These are phyloP conservation scores for Bretschneidera sinensis DNA, from an alignment of 345 rosid species.

Conservation along the genomic window DNA sequence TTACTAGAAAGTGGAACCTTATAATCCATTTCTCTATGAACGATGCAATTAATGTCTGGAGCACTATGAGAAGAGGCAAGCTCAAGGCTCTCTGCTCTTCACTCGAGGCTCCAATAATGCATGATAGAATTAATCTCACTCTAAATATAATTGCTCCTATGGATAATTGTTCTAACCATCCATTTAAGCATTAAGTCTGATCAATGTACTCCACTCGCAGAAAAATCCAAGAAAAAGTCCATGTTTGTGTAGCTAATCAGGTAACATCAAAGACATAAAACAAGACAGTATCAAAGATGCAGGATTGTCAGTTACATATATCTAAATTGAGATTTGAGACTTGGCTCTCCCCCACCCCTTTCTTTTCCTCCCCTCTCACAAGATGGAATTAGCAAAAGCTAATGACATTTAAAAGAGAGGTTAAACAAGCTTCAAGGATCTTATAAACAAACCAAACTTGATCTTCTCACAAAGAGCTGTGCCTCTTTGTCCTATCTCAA, in stretches of 20 bases:
- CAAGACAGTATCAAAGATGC: background rate
- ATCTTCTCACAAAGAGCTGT: background rate
- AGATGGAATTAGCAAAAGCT: background rate
- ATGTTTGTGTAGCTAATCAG: no score
- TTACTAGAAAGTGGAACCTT: conserved; percentile 28
- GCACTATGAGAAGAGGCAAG: conserved; percentile 71
- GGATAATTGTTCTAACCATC: background rate
- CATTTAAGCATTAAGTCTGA: background rate
- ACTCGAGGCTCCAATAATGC: conserved; percentile 49
- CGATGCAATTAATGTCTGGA: conserved; percentile 43
- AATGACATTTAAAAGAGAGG: background rate
- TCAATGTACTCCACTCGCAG: no score
- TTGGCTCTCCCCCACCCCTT: no score
- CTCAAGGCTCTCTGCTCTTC: conserved; percentile 47
- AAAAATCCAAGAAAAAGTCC: background rate
- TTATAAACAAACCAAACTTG: background rate
- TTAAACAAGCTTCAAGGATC: background rate
- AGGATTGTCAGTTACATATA: background rate
- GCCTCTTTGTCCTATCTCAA: background rate
- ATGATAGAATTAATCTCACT: no score
- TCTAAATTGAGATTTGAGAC: no score
- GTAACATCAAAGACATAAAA: background rate
- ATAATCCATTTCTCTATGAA: conserved; percentile 27
- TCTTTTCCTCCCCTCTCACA: background rate
- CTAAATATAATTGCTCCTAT: no score